Percentiles rank a stretch among this genome's conserved stretches.
These are phyloP conservation scores for Yarrowia galli DNA, from an alignment of 1,139 yeast species.

Conservation along the genomic window DNA sequence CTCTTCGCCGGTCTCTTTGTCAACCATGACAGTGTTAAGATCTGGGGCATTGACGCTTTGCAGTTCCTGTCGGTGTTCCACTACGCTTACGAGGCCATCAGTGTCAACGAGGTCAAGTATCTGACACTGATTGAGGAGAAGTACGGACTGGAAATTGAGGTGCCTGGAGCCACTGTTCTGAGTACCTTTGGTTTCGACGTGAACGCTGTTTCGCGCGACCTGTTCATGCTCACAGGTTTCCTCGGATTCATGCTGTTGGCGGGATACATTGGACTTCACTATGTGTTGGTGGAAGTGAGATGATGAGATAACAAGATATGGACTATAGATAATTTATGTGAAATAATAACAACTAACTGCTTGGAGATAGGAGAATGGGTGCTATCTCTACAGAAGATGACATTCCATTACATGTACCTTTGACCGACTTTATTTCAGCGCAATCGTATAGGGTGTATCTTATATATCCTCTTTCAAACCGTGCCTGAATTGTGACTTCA, in stretches of 20 bases:
- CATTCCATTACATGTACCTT: too few species aligned
- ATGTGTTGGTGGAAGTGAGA: constrained; percentile 76
- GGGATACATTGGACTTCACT: constrained; percentile 79
- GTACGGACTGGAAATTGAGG: constrained; percentile 91
- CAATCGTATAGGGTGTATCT: too few species aligned
- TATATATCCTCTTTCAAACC: too few species aligned
- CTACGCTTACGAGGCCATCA: constrained; percentile 90
- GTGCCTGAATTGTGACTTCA: too few species aligned
- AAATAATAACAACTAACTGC: neutral
- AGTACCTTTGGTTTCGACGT: constrained; percentile 94
- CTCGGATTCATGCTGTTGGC: constrained; percentile 60
- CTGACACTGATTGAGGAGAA: constrained; percentile 84
- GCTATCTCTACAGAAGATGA: too few species aligned
- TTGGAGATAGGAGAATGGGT: too few species aligned
- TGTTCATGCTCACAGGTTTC: constrained; percentile 58
- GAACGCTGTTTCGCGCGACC: constrained; percentile 73
- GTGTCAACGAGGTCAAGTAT: constrained; percentile 92
- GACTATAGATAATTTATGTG: constrained; percentile 20
- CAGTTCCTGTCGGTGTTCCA: constrained; percentile 91
- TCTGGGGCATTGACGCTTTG: constrained; percentile 58
- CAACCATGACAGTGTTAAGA: constrained; percentile 78
- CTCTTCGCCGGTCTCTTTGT: constrained; percentile 92
- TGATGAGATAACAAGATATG: constrained; percentile 46
- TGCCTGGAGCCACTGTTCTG: constrained; percentile 97
- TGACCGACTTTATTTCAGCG: too few species aligned